Evolutionary conservation across 2,329 filamentous ascomycete genomes (phyloP).

Genomic region (Apiospora malaysiana): DNA sequence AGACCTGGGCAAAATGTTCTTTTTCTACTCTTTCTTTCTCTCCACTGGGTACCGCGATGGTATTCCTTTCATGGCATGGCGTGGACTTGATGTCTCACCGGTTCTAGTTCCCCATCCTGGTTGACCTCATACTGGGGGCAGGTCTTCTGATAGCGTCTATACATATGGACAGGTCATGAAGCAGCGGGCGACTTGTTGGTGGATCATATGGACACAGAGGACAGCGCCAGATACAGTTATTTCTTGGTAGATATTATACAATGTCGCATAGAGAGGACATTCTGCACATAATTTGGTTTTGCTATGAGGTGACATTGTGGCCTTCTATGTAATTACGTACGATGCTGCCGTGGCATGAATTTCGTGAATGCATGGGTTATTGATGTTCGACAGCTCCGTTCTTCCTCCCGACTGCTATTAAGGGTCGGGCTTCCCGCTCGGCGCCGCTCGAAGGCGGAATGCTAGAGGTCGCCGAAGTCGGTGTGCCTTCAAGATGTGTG

Average conservation of each 20-base stretch:
- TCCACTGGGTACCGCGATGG: not conserved
- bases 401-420: too few species aligned
- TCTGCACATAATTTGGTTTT: not conserved
- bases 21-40: not conserved
- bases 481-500: too few species aligned
- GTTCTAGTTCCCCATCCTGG: not conserved
- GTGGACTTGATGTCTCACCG: not conserved
- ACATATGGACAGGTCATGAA: not conserved
- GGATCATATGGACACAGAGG: not conserved
- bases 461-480: too few species aligned
- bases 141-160: not conserved
- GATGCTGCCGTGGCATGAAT: not conserved
- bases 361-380: too few species aligned
- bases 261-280: not conserved
- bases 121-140: not conserved
- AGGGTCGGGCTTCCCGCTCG: too few species aligned
- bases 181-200: not conserved
- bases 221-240: not conserved
- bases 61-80: not conserved
- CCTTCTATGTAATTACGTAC: too few species aligned
- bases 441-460: too few species aligned
- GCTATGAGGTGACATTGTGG: not conserved
- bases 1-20: not conserved
- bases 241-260: constrained; percentile 5
- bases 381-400: too few species aligned